Percentiles rank a stretch among this genome's conserved stretches.
Conservation (phyloP, 1,139 yeast species). For the Scheffersomyces parashehatae region DNA sequence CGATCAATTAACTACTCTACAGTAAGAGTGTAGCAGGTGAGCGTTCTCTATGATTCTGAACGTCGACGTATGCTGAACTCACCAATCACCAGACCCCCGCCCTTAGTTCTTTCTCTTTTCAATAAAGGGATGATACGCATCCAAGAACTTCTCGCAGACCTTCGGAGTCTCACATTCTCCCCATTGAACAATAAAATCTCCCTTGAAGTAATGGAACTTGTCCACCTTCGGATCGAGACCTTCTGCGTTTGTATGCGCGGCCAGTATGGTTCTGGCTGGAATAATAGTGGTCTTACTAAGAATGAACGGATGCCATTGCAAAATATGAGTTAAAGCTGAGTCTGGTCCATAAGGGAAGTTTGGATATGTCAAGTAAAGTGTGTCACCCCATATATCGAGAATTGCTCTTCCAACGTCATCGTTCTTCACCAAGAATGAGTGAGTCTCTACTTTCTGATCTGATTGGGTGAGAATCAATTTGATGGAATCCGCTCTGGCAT, state of each 20-base stretch:
- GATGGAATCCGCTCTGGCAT: slow-evolving; percentile 53
- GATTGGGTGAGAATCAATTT: slow-evolving; percentile 69
- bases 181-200: slow-evolving; percentile 67
- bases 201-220: slow-evolving; percentile 47
- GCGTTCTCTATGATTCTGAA: no score
- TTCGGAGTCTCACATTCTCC: slow-evolving; percentile 49
- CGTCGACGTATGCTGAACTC: background rate
- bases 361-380: slow-evolving; percentile 62
- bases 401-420: slow-evolving; percentile 64
- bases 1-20: no score
- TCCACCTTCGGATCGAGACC: slow-evolving; percentile 5
- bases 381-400: slow-evolving; percentile 75
- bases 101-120: slow-evolving; percentile 11
- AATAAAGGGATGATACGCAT: slow-evolving; percentile 25
- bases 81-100: slow-evolving; percentile 11
- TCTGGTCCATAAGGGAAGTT: slow-evolving; percentile 63
- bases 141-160: slow-evolving; percentile 54
- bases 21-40: no score
- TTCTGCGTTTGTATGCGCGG: slow-evolving; percentile 22
- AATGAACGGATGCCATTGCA: slow-evolving; percentile 91
- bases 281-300: slow-evolving; percentile 72
- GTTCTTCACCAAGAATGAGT: slow-evolving; percentile 69
- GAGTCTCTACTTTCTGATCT: slow-evolving; percentile 57
- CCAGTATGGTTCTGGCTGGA: slow-evolving; percentile 49
- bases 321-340: slow-evolving; percentile 72